Base-by-base conservation (phyloP, 129 eudicot genomes). In the Cynara cardunculus region DNA sequence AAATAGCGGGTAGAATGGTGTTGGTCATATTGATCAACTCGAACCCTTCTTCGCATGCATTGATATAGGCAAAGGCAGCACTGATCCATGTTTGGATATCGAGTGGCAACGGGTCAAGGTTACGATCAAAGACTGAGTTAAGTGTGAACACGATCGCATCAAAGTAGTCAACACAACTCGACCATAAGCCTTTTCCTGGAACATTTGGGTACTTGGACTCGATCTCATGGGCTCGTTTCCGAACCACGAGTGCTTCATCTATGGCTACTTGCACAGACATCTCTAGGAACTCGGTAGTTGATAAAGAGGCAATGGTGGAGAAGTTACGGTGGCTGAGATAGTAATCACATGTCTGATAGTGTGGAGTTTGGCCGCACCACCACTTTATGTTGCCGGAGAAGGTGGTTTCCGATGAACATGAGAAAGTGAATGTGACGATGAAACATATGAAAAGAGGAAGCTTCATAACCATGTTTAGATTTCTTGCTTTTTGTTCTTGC, bases 321-420 rank as follows among this genome's bases (percentile, higher is more conserved):
- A 6, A 14, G 67, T 61, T 25, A 25, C 8, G 69, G 3, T 1
- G 2, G 34, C 49, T 10, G 2, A 77, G 21, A 18, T 82, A 26
- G 56, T 37, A 73, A 26, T 70, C 28, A 66, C 86, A 82, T 59
- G 82, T 70, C 59, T 76, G 49, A 67, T 82, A 11, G 37, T 82
- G 49, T 26, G 82, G 82, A 67, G 86, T 76, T 56, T 82, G 78
- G 71, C 69, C 41, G 86, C 86, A 82, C 86, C 86, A 82, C 82
- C 86, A 70, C 26, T 44, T 71, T 82, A 56, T 19, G 35, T 25
- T 71, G 73, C 78, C 82, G 18, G 25, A 25, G 19, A 44, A 34
- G 81, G 77, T 70, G 32, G 81, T 59, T 70, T 24, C 21, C 6
- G 73, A 34, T n/a, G 82, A 76, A 72, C 67, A 82, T 70, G 73